These are phyloP conservation scores for Dipodascopsis uninucleata DNA, from an alignment of 805 yeast species.

Conservation along the genomic window DNA sequence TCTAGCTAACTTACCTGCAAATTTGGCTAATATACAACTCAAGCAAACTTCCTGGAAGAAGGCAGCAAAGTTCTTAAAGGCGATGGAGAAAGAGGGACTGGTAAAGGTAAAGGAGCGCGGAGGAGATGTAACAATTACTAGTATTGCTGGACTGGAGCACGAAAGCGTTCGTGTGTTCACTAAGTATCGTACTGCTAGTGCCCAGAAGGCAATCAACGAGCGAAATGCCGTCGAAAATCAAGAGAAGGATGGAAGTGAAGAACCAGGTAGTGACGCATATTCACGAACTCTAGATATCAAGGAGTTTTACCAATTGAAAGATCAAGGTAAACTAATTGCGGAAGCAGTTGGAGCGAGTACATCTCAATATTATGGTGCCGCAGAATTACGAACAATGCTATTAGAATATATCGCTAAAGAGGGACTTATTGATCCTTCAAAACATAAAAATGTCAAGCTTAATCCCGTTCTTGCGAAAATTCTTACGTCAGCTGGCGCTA, in stretches of 20 bases:
- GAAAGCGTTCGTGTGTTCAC: conserved; percentile 56
- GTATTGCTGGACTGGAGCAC: conserved; percentile 47
- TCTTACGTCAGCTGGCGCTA: conserved; percentile 27
- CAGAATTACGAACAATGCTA: conserved; percentile 53
- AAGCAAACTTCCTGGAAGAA: conserved; percentile 89
- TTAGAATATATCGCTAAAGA: conserved; percentile 54
- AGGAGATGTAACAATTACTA: conserved; percentile 64
- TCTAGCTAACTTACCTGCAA: conserved; percentile 62
- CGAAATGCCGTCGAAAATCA: not conserved
- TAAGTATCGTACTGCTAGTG: conserved; percentile 47
- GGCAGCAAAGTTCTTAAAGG: conserved; percentile 75
- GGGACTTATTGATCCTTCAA: conserved; percentile 48
- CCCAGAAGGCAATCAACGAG: conserved; percentile 4
- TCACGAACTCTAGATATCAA: conserved; percentile 3
- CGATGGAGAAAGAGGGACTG: conserved; percentile 74
- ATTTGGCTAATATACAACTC: conserved; percentile 39
- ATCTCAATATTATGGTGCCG: conserved; percentile 47
- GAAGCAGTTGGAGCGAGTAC: conserved; percentile 46
- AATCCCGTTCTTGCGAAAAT: conserved; percentile 53
- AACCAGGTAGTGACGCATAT: conserved; percentile 4
- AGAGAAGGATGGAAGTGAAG: not conserved
- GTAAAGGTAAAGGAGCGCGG: conserved; percentile 77
- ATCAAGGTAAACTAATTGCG: conserved; percentile 49
- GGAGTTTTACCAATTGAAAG: conserved; percentile 27
- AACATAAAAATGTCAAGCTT: conserved; percentile 52